Conservation (phyloP, 257 asterid species). For the Penstemon newberryi region DNA sequence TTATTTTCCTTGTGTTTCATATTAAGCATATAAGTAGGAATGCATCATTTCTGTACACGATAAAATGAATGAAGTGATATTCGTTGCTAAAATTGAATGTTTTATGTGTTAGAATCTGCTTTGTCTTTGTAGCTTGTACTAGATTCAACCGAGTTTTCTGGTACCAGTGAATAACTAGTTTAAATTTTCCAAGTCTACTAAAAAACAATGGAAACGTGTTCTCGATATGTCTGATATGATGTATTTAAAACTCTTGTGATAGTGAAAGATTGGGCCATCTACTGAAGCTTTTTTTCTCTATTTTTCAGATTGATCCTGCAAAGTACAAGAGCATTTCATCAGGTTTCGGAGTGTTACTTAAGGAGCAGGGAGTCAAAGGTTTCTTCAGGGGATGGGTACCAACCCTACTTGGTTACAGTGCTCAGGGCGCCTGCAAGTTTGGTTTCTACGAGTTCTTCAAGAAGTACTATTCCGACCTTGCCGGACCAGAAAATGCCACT, state of each 20-base stretch:
- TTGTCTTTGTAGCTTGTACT: not conserved
- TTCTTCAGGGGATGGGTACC: conserved; percentile 72
- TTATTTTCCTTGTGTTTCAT: too few species aligned
- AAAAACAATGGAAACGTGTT: not conserved
- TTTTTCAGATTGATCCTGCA: conserved; percentile 48
- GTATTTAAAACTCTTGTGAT: not conserved
- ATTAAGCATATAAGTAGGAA: too few species aligned
- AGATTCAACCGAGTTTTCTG: not conserved
- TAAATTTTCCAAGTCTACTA: not conserved
- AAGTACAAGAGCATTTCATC: conserved; percentile 61
- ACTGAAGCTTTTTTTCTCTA: conserved; percentile 11
- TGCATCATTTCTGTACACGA: too few species aligned
- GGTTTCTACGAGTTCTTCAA: conserved; percentile 67
- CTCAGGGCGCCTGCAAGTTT: conserved; percentile 73
- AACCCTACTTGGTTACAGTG: conserved; percentile 62
- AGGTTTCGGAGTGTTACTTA: conserved; percentile 53
- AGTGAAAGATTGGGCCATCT: not conserved
- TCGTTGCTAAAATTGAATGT: not conserved
- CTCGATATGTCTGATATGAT: not conserved
- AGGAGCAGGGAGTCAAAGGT: conserved; percentile 58
- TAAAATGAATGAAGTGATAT: too few species aligned
- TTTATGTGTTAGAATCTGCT: conserved; percentile 12
- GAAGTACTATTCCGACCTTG: conserved; percentile 60
- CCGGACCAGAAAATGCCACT: conserved; percentile 60
- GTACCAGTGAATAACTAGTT: not conserved